Percentiles rank a stretch among this genome's conserved stretches.
These are phyloP conservation scores for Mycosarcoma mackinlayi DNA, from an alignment of 1,284 basidiomycete species.

Conservation along the genomic window DNA sequence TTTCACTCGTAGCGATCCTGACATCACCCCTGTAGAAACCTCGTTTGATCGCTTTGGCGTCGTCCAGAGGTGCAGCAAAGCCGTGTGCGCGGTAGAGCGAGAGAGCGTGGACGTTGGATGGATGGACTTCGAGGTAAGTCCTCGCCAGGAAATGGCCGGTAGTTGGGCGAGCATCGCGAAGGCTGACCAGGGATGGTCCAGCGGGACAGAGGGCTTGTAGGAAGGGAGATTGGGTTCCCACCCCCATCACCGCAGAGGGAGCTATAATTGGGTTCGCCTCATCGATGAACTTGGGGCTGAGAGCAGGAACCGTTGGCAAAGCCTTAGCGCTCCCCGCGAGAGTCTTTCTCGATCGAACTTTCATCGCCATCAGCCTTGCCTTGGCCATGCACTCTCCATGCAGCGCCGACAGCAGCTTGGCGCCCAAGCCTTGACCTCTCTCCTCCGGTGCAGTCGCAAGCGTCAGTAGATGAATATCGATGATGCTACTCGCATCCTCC, in stretches of 20 bases:
- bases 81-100: conserved; percentile 44
- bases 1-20: conserved; percentile 42
- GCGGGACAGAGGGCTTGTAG: not conserved
- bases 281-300: conserved; percentile 31
- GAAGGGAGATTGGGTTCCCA: not conserved
- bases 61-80: conserved; percentile 28
- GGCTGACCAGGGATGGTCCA: not conserved
- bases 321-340: not conserved
- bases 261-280: not conserved
- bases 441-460: conserved; percentile 52
- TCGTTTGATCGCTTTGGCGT: conserved; percentile 20
- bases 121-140: conserved; percentile 55
- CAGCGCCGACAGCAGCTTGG: conserved; percentile 44
- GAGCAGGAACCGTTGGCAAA: conserved; percentile 7
- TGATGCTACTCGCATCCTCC: conserved; percentile 17
- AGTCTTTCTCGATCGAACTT: conserved; percentile 2
- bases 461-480: conserved; percentile 57
- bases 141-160: conserved; percentile 16
- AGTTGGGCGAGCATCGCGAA: not conserved
- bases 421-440: conserved; percentile 57
- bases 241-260: not conserved
- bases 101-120: conserved; percentile 49
- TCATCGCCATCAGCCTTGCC: conserved; percentile 24
- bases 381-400: conserved; percentile 44
- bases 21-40: conserved; percentile 57